Evolutionary conservation across 768 basidiomycete species (phyloP).

Genomic region (Omphalotus guepiniiformis): DNA sequence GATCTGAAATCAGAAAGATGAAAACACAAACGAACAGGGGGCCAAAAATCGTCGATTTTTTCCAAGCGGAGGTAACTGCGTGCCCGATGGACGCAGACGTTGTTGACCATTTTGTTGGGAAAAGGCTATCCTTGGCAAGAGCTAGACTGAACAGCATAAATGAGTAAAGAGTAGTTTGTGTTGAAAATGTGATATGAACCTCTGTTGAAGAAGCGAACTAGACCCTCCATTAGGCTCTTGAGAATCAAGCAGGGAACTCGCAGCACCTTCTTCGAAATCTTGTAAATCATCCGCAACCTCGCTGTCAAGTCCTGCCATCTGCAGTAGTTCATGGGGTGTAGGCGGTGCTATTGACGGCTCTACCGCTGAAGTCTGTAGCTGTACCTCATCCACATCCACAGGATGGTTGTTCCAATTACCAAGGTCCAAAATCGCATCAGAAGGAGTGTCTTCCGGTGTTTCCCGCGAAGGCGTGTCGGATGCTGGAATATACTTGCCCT

Average conservation of each 20-base stretch:
- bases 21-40: constrained; percentile 44
- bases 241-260: constrained; percentile 14
- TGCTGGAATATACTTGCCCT: constrained; percentile 35
- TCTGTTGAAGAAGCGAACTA: constrained; percentile 18
- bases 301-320: constrained; percentile 43
- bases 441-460: not conserved
- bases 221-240: constrained; percentile 9
- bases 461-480: not conserved
- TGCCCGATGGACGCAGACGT: constrained; percentile 9
- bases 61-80: constrained; percentile 29
- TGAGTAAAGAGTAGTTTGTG: not conserved
- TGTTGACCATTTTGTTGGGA: constrained; percentile 31
- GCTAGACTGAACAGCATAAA: constrained; percentile 28
- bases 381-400: constrained; percentile 15
- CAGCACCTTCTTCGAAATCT: constrained; percentile 53
- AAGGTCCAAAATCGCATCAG: too few relatives aligned
- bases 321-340: constrained; percentile 42
- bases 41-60: constrained; percentile 61
- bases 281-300: constrained; percentile 37
- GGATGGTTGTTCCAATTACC: not conserved
- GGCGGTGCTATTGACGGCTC: constrained; percentile 19
- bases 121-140: constrained; percentile 42
- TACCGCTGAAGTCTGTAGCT: constrained; percentile 1
- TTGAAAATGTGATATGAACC: constrained; percentile 13
- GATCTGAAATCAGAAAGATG: constrained; percentile 4